Conservation (phyloP, 2,329 filamentous ascomycete species). For the Claviceps pazoutovae region DNA sequence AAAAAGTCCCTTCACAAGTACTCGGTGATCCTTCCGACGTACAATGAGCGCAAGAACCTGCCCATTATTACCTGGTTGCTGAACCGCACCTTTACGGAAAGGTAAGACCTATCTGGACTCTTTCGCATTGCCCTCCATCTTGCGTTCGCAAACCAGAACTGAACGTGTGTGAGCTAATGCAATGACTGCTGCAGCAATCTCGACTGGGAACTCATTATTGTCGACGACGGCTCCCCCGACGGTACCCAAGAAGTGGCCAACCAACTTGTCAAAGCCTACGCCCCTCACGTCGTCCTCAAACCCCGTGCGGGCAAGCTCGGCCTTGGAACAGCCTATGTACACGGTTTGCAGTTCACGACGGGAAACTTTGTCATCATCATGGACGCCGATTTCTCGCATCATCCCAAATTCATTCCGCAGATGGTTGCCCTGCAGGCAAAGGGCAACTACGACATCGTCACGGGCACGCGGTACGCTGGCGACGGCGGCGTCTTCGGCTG, state of each 20-base stretch:
- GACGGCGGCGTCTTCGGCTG: slow-evolving; percentile 87
- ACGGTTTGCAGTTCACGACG: slow-evolving; percentile 76
- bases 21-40: slow-evolving; percentile 93
- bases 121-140: not conserved
- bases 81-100: slow-evolving; percentile 78
- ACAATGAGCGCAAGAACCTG: slow-evolving; percentile 95
- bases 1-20: slow-evolving; percentile 55
- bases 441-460: slow-evolving; percentile 87
- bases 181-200: slow-evolving; percentile 48
- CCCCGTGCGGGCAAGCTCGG: slow-evolving; percentile 88
- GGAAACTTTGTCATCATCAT: slow-evolving; percentile 99
- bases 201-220: slow-evolving; percentile 94
- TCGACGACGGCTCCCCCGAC: slow-evolving; percentile 95
- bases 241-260: slow-evolving; percentile 82
- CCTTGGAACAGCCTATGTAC: slow-evolving; percentile 92
- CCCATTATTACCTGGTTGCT: slow-evolving; percentile 93
- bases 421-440: slow-evolving; percentile 75
- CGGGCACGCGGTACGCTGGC: slow-evolving; percentile 84
- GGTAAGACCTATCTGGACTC: slow-evolving; percentile 40
- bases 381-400: slow-evolving; percentile 98
- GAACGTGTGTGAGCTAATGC: not conserved
- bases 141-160: not conserved
- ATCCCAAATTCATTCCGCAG: slow-evolving; percentile 94
- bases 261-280: slow-evolving; percentile 79
- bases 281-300: slow-evolving; percentile 67